Evolutionary conservation across 345 rosid species (phyloP), one percentile per base, ranked within the genome.

Genomic region (Rhodamnia rubescens): DNA sequence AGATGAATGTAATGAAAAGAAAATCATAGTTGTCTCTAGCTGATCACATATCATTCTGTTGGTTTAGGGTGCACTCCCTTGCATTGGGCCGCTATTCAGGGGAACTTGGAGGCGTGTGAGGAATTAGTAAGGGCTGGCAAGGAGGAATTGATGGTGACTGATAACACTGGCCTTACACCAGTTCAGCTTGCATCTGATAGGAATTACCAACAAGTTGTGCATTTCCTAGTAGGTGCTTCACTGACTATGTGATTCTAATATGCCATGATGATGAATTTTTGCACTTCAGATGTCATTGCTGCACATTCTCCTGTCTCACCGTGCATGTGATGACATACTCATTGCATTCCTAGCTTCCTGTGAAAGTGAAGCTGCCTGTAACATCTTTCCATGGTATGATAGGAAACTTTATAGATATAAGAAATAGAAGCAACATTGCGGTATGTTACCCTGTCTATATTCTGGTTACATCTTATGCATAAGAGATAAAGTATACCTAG

Each of bases 81-180:
- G 86, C 99, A 98, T 87, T 98, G 99, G 99, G 98, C 98, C 54
- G 98, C 99, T 89, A 96, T 98, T 87, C 92, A 92, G 90, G 99
- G 99, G 90, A 96, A 98, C 91, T 90, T 96, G 90, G 98, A 94
- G 93, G 99, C 99, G 74, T 96, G 99, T 93, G 95, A 98, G 36
- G 98, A 96, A 61, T 88, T 96, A 88, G 97, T 95, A 74, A 99
- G 95, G 92, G 98, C 98, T 89, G 98, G 99, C 84, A 98, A 96
- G 92, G 99, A 96, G 85, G 98, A 96, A 91, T 89, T 98, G 88
- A 89, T 93, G 87, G 92, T 96, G 87, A 93, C 97, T 61, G 99
- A 98, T 90, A 92, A 95, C 87, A 91, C 95, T n/a, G 99, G 98
- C 85, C 97, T 96, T 86, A 96, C 99, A 61, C 99, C 99, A 8